These are phyloP conservation scores for Xylariaceae sp. DNA, from an alignment of 2,329 filamentous ascomycete species.

Conservation along the genomic window DNA sequence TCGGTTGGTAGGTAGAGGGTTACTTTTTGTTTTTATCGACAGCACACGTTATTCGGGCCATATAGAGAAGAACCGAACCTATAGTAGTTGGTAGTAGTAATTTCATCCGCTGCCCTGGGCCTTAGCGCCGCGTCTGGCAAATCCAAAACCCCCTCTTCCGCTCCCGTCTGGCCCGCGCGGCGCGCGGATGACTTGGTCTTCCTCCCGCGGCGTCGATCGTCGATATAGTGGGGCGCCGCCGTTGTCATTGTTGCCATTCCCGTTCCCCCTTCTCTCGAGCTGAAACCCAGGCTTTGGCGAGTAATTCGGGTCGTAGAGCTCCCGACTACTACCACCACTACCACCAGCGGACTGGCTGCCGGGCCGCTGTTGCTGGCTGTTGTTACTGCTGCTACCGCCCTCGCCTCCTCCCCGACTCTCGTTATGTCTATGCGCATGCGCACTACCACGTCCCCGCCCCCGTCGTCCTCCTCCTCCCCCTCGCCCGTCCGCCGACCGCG, in stretches of 20 bases:
- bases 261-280: constrained; percentile 43
- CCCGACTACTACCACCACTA: constrained; percentile 44
- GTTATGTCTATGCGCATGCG: constrained; percentile 36
- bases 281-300: constrained; percentile 63
- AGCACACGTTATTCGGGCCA: too few relatives aligned
- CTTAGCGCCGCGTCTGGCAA: constrained; percentile 65
- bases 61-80: constrained; percentile 32
- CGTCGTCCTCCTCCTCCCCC: constrained; percentile 42
- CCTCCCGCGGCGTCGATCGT: constrained; percentile 55
- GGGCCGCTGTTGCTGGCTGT: constrained; percentile 34
- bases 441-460: constrained; percentile 49
- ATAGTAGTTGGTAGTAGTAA: constrained; percentile 4
- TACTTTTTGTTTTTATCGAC: too few relatives aligned
- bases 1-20: constrained; percentile 19
- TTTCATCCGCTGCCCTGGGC: constrained; percentile 42
- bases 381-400: constrained; percentile 24
- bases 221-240: constrained; percentile 41
- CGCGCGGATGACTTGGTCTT: constrained; percentile 70
- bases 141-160: constrained; percentile 78
- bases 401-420: constrained; percentile 37
- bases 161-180: constrained; percentile 79
- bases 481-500: constrained; percentile 49
- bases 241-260: constrained; percentile 32
- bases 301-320: constrained; percentile 79
- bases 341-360: constrained; percentile 39